These are phyloP conservation scores for Solanum chilense DNA, from an alignment of 257 asterid species.

Conservation along the genomic window DNA sequence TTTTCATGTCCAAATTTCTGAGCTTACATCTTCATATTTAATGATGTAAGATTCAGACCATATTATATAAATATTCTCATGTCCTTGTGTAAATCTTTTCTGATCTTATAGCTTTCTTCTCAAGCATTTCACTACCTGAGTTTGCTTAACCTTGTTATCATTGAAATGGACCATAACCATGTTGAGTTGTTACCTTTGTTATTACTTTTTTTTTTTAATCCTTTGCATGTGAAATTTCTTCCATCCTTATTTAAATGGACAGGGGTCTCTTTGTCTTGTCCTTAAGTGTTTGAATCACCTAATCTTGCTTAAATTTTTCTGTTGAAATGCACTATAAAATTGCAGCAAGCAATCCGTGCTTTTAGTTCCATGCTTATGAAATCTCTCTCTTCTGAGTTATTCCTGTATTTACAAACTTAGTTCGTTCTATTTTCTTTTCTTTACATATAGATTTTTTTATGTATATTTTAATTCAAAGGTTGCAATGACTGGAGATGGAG, in stretches of 20 bases:
- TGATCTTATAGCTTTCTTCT: neutral
- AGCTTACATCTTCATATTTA: neutral
- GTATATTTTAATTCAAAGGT: slow-evolving; percentile 42
- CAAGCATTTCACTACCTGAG: neutral
- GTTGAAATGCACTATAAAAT: neutral
- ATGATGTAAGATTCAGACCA: neutral
- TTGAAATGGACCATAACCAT: neutral
- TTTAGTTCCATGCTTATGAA: neutral
- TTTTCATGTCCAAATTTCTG: neutral
- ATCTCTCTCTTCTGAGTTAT: neutral
- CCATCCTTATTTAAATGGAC: neutral
- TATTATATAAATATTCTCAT: neutral
- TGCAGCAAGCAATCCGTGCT: neutral
- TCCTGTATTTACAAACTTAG: neutral
- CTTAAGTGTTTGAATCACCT: neutral
- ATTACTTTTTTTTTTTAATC: neutral
- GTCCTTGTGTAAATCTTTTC: neutral
- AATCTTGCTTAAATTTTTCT: neutral
- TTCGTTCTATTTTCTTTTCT: neutral
- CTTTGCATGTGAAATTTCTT: neutral
- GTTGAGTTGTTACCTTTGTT: neutral
- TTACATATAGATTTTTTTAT: neutral
- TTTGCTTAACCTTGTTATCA: neutral
- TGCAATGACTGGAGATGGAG: slow-evolving; percentile 99
- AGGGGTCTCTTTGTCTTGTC: neutral